These are phyloP conservation scores for Lactarius tabidus DNA, from an alignment of 768 basidiomycete species.

Conservation along the genomic window DNA sequence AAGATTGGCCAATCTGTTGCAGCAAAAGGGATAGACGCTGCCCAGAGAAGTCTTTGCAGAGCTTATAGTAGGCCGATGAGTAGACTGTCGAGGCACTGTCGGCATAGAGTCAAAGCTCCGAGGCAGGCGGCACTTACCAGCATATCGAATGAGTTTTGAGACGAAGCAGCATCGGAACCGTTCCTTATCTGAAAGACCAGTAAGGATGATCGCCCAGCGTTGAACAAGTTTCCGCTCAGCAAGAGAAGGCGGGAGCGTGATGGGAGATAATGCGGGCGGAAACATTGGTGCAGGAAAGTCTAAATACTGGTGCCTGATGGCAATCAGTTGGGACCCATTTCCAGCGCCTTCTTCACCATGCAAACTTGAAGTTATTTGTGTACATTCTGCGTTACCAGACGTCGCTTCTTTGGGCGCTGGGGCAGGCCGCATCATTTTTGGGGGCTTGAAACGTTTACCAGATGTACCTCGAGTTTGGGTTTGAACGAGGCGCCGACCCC, in stretches of 20 bases:
- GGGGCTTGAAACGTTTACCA: conserved; percentile 18
- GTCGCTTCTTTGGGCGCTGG: too few species aligned
- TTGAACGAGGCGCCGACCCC: background rate
- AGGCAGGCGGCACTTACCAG: conserved; percentile 39
- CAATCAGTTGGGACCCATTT: background rate
- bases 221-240: conserved; percentile 54
- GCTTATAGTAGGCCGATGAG: conserved; percentile 52
- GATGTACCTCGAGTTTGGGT: background rate
- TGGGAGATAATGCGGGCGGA: conserved; percentile 34
- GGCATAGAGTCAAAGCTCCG: background rate
- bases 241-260: conserved; percentile 55
- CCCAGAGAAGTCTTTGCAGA: conserved; percentile 48
- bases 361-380: background rate
- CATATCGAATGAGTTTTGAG: conserved; percentile 59
- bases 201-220: conserved; percentile 51
- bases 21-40: conserved; percentile 42
- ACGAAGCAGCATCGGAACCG: conserved; percentile 46
- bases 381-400: background rate
- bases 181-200: conserved; percentile 43
- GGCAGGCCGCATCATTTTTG: background rate
- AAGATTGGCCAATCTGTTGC: conserved; percentile 33
- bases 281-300: conserved; percentile 34
- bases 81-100: conserved; percentile 44
- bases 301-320: conserved; percentile 31
- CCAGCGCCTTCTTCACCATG: background rate